Percentiles rank a stretch among this genome's conserved stretches.
phyloP scores from a whole-genome alignment of 306 rosid genomes.

The Fagus sylvatica region DNA sequence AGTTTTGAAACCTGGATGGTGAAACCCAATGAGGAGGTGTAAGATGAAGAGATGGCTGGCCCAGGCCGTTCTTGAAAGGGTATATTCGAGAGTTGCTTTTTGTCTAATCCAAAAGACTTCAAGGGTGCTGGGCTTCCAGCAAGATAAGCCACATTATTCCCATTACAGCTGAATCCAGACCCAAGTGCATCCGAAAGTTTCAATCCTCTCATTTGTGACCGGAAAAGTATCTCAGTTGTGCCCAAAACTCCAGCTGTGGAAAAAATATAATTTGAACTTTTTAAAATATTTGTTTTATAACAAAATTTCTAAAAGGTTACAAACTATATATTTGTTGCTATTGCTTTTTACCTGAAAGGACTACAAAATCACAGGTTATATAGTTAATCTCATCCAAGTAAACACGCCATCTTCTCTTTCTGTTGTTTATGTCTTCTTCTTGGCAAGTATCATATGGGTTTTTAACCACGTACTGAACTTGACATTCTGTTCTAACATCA shows the following conservation, averaged over 20 bases:
- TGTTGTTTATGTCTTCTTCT: conserved; percentile 4
- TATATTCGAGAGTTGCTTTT: conserved; percentile 27
- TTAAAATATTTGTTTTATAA: neutral
- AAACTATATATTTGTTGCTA: neutral
- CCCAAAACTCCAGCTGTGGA: conserved; percentile 38
- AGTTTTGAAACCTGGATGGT: conserved; percentile 31
- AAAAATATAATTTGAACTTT: neutral
- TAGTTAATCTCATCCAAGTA: conserved; percentile 37
- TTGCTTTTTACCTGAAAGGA: conserved; percentile 31
- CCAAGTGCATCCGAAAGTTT: conserved; percentile 36
- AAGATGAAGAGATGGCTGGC: conserved; percentile 39
- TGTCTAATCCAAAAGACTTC: conserved; percentile 23
- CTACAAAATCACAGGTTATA: conserved; percentile 31
- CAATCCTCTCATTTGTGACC: conserved; percentile 40
- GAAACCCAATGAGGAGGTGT: conserved; percentile 38
- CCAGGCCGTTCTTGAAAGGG: conserved; percentile 41
- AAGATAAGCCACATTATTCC: conserved; percentile 39
- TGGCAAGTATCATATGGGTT: conserved; percentile 5
- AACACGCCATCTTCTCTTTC: conserved; percentile 35
- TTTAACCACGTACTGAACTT: conserved; percentile 28
- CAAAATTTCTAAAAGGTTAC: neutral
- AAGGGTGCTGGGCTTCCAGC: conserved; percentile 37
- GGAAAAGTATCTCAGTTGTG: conserved; percentile 40
- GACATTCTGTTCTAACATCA: conserved; percentile 23
- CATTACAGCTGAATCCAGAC: conserved; percentile 42